Conservation (phyloP, 768 basidiomycete species). For the Tricholomella constricta region DNA sequence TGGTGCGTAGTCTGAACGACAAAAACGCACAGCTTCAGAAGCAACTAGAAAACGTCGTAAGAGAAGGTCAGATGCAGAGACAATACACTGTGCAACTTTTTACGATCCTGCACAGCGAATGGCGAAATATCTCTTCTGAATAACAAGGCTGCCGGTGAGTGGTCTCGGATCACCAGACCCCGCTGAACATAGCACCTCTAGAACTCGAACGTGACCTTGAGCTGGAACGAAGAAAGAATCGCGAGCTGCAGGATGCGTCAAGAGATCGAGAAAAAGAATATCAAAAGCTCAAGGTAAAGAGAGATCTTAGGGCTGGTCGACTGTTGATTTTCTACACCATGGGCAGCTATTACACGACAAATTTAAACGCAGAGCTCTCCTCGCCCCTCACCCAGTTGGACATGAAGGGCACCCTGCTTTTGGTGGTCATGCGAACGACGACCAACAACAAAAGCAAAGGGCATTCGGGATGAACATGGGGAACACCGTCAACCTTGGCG, state of each 20-base stretch:
- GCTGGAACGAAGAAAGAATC: slow-evolving; percentile 70
- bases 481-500: slow-evolving; percentile 47
- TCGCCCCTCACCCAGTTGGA: slow-evolving; percentile 41
- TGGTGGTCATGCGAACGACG: slow-evolving; percentile 10
- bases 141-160: slow-evolving; percentile 65
- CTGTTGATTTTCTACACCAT: not conserved
- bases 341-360: slow-evolving; percentile 74
- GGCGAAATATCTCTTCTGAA: slow-evolving; percentile 71
- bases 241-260: slow-evolving; percentile 72
- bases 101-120: slow-evolving; percentile 52
- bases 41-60: slow-evolving; percentile 80
- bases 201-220: slow-evolving; percentile 83
- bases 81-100: not conserved
- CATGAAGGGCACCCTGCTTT: slow-evolving; percentile 20
- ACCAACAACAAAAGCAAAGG: slow-evolving; percentile 10
- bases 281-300: slow-evolving; percentile 74
- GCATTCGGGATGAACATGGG: slow-evolving; percentile 13
- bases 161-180: not conserved
- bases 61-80: slow-evolving; percentile 62
- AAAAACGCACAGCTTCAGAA: slow-evolving; percentile 83
- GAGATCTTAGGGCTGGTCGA: too few relatives aligned
- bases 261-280: slow-evolving; percentile 86
- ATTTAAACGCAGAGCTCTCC: slow-evolving; percentile 77
- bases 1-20: slow-evolving; percentile 78
- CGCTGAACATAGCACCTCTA: slow-evolving; percentile 26